These are phyloP conservation scores for Durio zibethinus DNA, from an alignment of 345 rosid species.

Conservation along the genomic window DNA sequence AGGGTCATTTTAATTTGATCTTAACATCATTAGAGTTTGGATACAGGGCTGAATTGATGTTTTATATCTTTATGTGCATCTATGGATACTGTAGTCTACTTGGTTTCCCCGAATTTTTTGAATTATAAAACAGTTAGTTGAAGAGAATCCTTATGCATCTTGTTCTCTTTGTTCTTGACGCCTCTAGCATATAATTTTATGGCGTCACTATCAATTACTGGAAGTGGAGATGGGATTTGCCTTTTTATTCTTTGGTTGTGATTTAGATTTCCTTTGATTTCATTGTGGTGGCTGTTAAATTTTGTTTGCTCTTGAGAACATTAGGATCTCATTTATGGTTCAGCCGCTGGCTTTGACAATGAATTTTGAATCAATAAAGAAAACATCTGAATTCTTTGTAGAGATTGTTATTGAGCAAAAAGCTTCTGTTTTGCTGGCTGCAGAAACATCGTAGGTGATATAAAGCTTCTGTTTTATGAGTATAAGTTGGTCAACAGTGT, in stretches of 20 bases:
- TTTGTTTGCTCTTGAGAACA: background rate
- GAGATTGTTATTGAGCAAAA: background rate
- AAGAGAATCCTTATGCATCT: background rate
- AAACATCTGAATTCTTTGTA: background rate
- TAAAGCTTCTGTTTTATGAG: background rate
- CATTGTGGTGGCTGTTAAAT: background rate
- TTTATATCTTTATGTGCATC: background rate
- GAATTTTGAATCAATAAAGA: background rate
- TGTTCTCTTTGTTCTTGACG: background rate
- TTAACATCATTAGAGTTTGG: background rate
- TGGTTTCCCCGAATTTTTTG: background rate
- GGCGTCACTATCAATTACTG: background rate
- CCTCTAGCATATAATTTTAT: background rate
- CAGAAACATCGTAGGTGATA: background rate
- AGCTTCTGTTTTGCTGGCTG: background rate
- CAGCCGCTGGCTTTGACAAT: background rate
- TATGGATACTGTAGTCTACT: background rate
- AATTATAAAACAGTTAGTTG: conserved; percentile 1
- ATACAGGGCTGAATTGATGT: background rate
- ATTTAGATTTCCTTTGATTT: background rate
- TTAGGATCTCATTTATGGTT: background rate
- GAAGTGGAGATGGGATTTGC: background rate
- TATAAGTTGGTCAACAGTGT: background rate
- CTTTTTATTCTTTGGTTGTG: background rate
- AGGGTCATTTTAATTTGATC: conserved; percentile 21